Evolutionary conservation across 2,329 filamentous ascomycete species (phyloP).

Genomic region (Fusarium pseudoanthophilum): DNA sequence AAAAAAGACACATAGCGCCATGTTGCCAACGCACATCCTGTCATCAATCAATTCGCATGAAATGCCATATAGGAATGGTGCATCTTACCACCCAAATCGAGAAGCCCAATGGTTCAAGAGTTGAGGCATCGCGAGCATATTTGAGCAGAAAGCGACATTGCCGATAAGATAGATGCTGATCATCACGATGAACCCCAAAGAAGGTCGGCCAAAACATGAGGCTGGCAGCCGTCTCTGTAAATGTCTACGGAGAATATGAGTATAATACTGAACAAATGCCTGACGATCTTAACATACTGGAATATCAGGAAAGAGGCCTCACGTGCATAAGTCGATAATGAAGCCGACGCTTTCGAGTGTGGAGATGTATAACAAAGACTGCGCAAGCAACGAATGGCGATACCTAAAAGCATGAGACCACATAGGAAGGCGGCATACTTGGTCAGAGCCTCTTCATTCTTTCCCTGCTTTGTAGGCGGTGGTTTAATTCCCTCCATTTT

Average conservation of each 20-base stretch:
- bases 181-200: not conserved
- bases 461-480: not conserved
- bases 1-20: slow-evolving; percentile 53
- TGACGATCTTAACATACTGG: not conserved
- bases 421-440: slow-evolving; percentile 4
- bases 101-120: slow-evolving; percentile 17
- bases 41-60: not conserved
- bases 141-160: not conserved
- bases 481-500: not conserved
- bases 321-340: accelerated
- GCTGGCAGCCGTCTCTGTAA: not conserved
- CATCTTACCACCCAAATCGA: slow-evolving; percentile 39
- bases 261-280: accelerated
- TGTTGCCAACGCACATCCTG: slow-evolving; percentile 60
- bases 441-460: slow-evolving; percentile 1
- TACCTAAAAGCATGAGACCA: not conserved
- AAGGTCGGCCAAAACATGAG: not conserved
- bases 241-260: accelerated
- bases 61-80: accelerated
- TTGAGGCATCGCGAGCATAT: not conserved
- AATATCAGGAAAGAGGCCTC: not conserved
- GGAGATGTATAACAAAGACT: not conserved
- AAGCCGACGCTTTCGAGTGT: not conserved
- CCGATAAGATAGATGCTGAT: not conserved
- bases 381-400: not conserved